A percentile compares a stretch with the other conserved stretches of the same genome.
Evolutionary conservation across 306 rosid genomes (phyloP).

Genomic region (Quercus parvula): DNA sequence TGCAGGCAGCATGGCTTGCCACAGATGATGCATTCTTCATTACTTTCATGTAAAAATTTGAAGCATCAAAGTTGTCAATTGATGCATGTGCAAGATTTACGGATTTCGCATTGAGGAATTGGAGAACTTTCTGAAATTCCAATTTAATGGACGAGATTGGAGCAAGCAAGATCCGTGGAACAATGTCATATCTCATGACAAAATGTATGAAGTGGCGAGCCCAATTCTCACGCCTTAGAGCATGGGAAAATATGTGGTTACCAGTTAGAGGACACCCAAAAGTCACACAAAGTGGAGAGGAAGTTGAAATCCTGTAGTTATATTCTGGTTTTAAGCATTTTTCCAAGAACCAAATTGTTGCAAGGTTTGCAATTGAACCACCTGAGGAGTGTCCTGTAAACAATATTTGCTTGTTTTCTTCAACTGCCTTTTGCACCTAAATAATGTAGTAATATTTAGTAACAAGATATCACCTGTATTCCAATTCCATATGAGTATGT

Average conservation of each 20-base stretch:
- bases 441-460: not conserved
- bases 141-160: conserved; percentile 44
- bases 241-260: conserved; percentile 64
- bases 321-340: not conserved
- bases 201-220: conserved; percentile 54
- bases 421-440: conserved; percentile 5
- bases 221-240: conserved; percentile 78
- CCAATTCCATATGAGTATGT: too few species aligned
- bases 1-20: conserved; percentile 58
- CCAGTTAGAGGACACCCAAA: conserved; percentile 84
- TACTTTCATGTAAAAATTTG: conserved; percentile 38
- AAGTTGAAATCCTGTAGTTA: too few species aligned
- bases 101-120: conserved; percentile 19
- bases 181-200: conserved; percentile 55
- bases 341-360: conserved; percentile 66
- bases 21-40: conserved; percentile 48
- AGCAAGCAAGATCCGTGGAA: conserved; percentile 63
- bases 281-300: conserved; percentile 46
- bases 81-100: not conserved
- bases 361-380: conserved; percentile 65
- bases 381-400: conserved; percentile 79
- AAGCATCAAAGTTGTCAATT: not conserved
- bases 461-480: too few species aligned
- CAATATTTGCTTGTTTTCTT: conserved; percentile 33
- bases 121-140: conserved; percentile 25